phyloP scores from a whole-genome alignment of 306 rosid genomes.

The Cyclanthera cordifolia region DNA sequence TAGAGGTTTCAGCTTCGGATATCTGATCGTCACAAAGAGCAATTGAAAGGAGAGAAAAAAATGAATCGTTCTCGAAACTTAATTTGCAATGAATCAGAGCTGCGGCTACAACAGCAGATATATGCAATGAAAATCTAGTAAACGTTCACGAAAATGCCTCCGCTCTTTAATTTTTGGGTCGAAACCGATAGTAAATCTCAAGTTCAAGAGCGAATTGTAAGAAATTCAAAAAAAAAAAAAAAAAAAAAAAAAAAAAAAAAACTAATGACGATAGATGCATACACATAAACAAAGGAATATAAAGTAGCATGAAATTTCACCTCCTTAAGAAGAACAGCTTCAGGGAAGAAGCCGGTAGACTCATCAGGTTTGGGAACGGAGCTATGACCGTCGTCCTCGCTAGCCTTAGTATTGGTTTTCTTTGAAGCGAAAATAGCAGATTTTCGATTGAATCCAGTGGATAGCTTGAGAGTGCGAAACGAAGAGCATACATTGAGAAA shows the following conservation, averaged over 20 bases:
- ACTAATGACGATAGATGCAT: not conserved
- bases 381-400: constrained; percentile 48
- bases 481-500: constrained; percentile 22
- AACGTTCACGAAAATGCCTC: not conserved
- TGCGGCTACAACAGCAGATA: not conserved
- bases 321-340: constrained; percentile 82
- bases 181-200: not conserved
- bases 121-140: not conserved
- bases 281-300: not conserved
- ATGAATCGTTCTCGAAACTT: not conserved
- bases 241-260: not conserved
- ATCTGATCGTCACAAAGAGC: not conserved
- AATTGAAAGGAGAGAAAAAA: not conserved
- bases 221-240: not conserved
- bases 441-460: constrained; percentile 24
- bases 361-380: constrained; percentile 55
- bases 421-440: constrained; percentile 41
- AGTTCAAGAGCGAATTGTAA: not conserved
- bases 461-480: constrained; percentile 17
- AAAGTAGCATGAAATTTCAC: constrained; percentile 20
- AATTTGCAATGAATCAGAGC: not conserved
- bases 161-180: too few species aligned
- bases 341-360: constrained; percentile 66
- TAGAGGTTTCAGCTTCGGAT: not conserved
- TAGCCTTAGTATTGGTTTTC: constrained; percentile 22